Conservation (phyloP, 2,329 filamentous ascomycete species). For the Elsinoe ampelina region DNA sequence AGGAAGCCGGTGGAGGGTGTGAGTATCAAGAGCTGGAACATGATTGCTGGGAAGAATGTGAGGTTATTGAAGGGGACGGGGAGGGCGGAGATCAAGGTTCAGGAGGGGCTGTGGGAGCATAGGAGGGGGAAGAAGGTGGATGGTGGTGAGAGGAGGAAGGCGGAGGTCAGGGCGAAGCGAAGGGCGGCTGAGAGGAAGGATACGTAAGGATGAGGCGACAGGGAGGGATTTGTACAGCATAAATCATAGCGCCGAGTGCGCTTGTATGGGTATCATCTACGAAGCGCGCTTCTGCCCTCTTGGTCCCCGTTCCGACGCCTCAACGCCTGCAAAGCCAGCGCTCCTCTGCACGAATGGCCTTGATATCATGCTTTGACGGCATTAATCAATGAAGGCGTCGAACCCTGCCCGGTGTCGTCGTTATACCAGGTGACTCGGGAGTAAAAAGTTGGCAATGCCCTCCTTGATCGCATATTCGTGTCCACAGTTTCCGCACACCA, state of each 20-base stretch:
- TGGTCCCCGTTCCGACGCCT: not conserved
- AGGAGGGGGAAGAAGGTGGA: conserved; percentile 83
- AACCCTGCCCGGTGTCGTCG: not conserved
- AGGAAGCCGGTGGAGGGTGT: conserved; percentile 54
- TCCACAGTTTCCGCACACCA: conserved; percentile 83
- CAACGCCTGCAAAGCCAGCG: not conserved
- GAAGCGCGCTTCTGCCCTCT: not conserved
- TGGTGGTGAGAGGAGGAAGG: conserved; percentile 83
- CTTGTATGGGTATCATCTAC: conserved; percentile 6
- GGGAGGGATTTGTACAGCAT: not conserved
- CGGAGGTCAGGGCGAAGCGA: conserved; percentile 79
- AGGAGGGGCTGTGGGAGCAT: conserved; percentile 90
- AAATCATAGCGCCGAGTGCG: not conserved
- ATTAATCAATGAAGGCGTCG: too few species aligned
- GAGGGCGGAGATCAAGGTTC: conserved; percentile 58
- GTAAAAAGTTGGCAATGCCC: conserved; percentile 89
- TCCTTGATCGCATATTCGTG: conserved; percentile 94
- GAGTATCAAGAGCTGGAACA: conserved; percentile 56
- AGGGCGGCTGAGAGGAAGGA: conserved; percentile 70
- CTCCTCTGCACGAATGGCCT: not conserved
- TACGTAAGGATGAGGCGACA: conserved; percentile 26
- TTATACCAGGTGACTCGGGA: conserved; percentile 81
- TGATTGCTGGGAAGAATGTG: conserved; percentile 67
- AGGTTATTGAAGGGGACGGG: conserved; percentile 56
- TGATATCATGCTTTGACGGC: not conserved